Conservation (phyloP, 2,329 filamentous ascomycete species). For the Neofusicoccum cordaticola region DNA sequence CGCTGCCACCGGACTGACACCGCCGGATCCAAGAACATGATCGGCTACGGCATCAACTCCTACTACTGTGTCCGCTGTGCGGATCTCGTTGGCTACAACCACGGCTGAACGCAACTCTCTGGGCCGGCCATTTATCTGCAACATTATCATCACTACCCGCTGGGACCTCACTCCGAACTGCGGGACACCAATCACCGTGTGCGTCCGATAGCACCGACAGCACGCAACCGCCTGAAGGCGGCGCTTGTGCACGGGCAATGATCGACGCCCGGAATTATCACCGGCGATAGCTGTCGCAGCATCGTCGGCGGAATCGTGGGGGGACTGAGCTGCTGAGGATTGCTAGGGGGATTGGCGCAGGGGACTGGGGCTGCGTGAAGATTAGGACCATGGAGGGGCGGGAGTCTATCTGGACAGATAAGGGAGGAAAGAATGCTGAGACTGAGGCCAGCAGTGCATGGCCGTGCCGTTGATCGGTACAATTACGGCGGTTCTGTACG, state of each 20-base stretch:
- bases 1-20: slow-evolving; percentile 20
- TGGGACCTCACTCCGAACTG: background rate
- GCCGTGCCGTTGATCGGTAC: background rate
- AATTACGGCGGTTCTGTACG: background rate
- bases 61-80: slow-evolving; percentile 43
- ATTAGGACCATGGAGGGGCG: background rate
- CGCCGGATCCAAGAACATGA: slow-evolving; percentile 27
- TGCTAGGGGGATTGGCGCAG: slow-evolving; percentile 3
- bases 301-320: background rate
- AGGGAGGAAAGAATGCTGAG: background rate
- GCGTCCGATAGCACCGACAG: background rate
- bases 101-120: slow-evolving; percentile 25
- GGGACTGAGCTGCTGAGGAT: background rate
- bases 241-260: background rate
- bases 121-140: no score
- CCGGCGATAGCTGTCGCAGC: background rate
- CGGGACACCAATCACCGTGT: background rate
- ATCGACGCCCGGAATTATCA: slow-evolving; percentile 1
- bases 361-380: background rate
- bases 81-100: slow-evolving; percentile 37
- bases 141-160: background rate
- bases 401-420: background rate
- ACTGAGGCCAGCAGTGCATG: background rate
- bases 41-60: slow-evolving; percentile 37
- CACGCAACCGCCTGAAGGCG: background rate